phyloP scores from a whole-genome alignment of 2,329 filamentous ascomycete genomes.

The Nemania sp. region DNA sequence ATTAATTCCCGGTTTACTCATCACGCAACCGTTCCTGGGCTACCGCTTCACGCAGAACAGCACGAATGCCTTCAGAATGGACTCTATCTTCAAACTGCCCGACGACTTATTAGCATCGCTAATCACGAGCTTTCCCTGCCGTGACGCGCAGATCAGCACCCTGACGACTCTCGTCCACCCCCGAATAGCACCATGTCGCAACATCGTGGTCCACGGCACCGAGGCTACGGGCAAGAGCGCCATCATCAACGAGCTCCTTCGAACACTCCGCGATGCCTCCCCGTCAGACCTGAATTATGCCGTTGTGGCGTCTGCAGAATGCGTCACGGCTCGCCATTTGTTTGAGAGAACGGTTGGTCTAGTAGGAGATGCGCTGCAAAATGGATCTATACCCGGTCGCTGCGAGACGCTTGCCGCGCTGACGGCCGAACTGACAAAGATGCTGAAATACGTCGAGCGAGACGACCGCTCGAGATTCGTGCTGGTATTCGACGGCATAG shows the following conservation, averaged over 20 bases:
- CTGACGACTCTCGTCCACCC: conserved; percentile 64
- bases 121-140: conserved; percentile 56
- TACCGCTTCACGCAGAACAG: too few species aligned
- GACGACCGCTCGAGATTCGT: conserved; percentile 64
- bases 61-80: conserved; percentile 28
- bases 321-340: conserved; percentile 76
- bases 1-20: too few species aligned
- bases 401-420: conserved; percentile 84
- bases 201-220: conserved; percentile 80
- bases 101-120: conserved; percentile 54
- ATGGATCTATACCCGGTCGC: conserved; percentile 54
- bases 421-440: conserved; percentile 68
- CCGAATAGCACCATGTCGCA: conserved; percentile 68
- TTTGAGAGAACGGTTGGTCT: conserved; percentile 70
- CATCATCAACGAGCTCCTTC: conserved; percentile 66
- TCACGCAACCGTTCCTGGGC: too few species aligned
- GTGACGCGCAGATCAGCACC: conserved; percentile 61
- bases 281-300: conserved; percentile 58
- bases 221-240: conserved; percentile 85
- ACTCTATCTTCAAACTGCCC: conserved; percentile 53
- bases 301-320: conserved; percentile 71
- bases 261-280: conserved; percentile 49
- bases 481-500: conserved; percentile 85
- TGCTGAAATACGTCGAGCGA: conserved; percentile 53
- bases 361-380: conserved; percentile 56